Conservation (phyloP, 345 rosid species). For the Microthlaspi erraticum region DNA sequence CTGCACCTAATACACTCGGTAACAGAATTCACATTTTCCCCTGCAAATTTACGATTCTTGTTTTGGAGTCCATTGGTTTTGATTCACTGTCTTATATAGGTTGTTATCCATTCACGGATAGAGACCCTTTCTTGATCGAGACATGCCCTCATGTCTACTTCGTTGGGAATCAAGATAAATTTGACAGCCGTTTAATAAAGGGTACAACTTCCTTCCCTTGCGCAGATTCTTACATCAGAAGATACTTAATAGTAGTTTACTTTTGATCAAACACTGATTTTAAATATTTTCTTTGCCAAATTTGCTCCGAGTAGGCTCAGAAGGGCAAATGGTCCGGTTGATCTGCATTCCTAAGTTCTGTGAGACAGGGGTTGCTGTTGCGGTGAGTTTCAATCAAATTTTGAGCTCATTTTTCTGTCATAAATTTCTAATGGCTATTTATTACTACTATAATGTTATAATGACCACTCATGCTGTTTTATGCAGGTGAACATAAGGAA, state of each 20-base stretch:
- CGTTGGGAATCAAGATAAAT: constrained; percentile 82
- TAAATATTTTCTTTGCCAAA: neutral
- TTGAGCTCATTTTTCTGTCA: constrained; percentile 5
- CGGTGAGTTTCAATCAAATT: constrained; percentile 54
- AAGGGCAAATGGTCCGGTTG: constrained; percentile 77
- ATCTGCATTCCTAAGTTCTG: constrained; percentile 79
- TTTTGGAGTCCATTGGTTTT: constrained; percentile 2
- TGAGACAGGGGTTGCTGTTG: constrained; percentile 77
- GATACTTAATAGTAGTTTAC: neutral
- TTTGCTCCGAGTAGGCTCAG: constrained; percentile 56
- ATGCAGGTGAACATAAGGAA: constrained; percentile 78
- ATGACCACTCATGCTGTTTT: neutral
- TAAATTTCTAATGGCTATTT: neutral
- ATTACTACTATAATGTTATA: neutral
- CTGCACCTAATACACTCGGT: constrained; percentile 98
- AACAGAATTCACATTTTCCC: constrained; percentile 11
- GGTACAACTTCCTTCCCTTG: constrained; percentile 52
- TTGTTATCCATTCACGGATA: constrained; percentile 93
- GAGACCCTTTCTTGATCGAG: constrained; percentile 93
- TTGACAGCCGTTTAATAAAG: constrained; percentile 58
- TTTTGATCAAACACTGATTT: neutral
- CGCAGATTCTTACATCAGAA: neutral
- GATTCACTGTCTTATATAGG: constrained; percentile 51
- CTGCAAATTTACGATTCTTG: neutral
- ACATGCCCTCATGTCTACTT: constrained; percentile 96